Percentiles rank a stretch among this genome's conserved stretches.
These are phyloP conservation scores for Mesotaenium endlicherianum DNA, from an alignment of 139 green algal genomes.

Conservation along the genomic window DNA sequence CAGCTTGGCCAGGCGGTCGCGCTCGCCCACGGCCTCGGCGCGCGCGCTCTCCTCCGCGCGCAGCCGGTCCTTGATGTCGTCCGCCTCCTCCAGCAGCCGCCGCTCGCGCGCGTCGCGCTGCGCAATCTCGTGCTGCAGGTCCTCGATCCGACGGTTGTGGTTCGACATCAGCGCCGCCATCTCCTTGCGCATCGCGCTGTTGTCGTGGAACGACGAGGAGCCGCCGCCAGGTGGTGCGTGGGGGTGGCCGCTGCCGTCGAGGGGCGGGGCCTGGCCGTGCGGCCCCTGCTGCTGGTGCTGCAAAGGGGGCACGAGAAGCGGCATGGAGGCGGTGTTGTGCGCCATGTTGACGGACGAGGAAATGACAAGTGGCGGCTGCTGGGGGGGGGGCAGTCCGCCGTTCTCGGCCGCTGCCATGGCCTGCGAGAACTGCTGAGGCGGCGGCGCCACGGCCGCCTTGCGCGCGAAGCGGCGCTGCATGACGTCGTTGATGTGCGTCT, in stretches of 20 bases:
- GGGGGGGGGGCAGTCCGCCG: too few species aligned
- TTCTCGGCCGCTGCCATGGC: not conserved
- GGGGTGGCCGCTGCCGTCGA: too few species aligned
- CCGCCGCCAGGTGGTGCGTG: too few species aligned
- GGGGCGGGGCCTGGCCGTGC: too few species aligned
- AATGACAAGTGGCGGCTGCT: too few species aligned
- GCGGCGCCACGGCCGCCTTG: not conserved
- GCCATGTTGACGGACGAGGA: too few species aligned
- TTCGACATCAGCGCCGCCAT: not conserved
- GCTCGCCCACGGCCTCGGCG: constrained; percentile 5
- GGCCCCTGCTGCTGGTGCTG: too few species aligned
- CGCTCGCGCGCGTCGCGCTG: constrained; percentile 38
- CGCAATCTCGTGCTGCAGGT: too few species aligned
- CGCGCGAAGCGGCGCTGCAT: constrained; percentile 83
- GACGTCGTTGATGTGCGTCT: constrained; percentile 99
- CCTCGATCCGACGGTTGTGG: not conserved
- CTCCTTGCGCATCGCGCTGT: too few species aligned
- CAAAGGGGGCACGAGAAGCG: too few species aligned
- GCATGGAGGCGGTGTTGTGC: too few species aligned
- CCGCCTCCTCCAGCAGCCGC: constrained; percentile 38
- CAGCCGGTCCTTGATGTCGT: constrained; percentile 58
- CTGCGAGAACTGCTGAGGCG: not conserved
- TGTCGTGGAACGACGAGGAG: too few species aligned
- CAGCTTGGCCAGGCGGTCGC: constrained; percentile 5
- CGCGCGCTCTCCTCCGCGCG: constrained; percentile 37